phyloP scores from a whole-genome alignment of 2,329 filamentous ascomycete genomes.

The Neoscytalidium dimidiatum region DNA sequence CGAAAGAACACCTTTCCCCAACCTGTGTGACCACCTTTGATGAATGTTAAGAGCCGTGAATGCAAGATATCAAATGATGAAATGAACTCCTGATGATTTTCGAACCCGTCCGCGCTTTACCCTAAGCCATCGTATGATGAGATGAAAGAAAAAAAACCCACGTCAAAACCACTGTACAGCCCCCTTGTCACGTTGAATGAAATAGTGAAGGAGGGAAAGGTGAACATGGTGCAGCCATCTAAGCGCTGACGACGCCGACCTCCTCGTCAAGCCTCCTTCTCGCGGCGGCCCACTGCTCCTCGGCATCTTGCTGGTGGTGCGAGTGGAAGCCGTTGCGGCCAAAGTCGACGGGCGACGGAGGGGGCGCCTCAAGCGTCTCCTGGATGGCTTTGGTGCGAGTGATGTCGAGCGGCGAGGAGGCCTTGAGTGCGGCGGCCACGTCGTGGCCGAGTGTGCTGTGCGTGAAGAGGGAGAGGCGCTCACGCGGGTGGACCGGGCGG shows the following conservation, averaged over 20 bases:
- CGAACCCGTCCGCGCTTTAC: not conserved
- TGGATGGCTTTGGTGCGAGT: slow-evolving; percentile 22
- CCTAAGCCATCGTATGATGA: not conserved
- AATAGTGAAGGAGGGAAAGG: not conserved
- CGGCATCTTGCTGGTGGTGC: not conserved
- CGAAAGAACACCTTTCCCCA: not conserved
- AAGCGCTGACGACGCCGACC: not conserved
- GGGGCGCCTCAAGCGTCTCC: slow-evolving; percentile 43
- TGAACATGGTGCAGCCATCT: not conserved
- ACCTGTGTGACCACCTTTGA: not conserved
- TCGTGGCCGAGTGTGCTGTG: slow-evolving; percentile 43
- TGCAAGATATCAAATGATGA: not conserved
- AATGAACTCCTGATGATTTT: not conserved
- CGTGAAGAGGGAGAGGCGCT: slow-evolving; percentile 44
- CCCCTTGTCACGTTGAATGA: not conserved
- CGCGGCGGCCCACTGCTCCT: slow-evolving; percentile 1
- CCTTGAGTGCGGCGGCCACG: slow-evolving; percentile 42
- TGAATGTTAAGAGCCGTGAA: not conserved
- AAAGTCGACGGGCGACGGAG: slow-evolving; percentile 44
- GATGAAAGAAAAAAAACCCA: not conserved
- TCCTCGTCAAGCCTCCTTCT: slow-evolving; percentile 4
- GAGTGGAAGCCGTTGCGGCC: slow-evolving; percentile 30
- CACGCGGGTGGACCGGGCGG: slow-evolving; percentile 38
- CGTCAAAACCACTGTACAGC: not conserved
- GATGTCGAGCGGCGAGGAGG: slow-evolving; percentile 28